phyloP scores from a whole-genome alignment of 2,329 filamentous ascomycete species.

The Metarhizium sp. region DNA sequence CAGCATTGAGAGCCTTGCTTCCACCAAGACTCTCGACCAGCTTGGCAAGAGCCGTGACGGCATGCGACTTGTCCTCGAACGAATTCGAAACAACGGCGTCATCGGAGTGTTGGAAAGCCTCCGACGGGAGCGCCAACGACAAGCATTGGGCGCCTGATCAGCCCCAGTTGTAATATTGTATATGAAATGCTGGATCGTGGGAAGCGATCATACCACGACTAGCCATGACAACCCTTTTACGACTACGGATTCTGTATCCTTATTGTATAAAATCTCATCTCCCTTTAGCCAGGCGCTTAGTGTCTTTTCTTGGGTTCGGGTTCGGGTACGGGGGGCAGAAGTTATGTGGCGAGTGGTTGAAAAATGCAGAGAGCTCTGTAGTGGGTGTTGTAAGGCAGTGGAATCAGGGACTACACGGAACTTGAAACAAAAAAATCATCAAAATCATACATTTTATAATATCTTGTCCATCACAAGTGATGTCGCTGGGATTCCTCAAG shows the following conservation, averaged over 20 bases:
- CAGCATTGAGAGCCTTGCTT: constrained; percentile 70
- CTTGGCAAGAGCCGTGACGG: constrained; percentile 74
- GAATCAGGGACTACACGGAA: not conserved
- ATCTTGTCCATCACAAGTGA: no score
- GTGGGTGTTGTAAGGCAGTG: not conserved
- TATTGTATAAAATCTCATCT: constrained; percentile 23
- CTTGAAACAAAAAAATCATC: not conserved
- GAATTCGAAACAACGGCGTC: constrained; percentile 49
- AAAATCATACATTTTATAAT: not conserved
- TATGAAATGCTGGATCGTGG: not conserved
- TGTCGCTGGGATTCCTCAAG: no score
- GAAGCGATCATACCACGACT: not conserved
- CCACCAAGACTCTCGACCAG: constrained; percentile 67
- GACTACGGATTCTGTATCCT: constrained; percentile 14
- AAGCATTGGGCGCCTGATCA: constrained; percentile 10
- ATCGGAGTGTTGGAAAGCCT: constrained; percentile 49
- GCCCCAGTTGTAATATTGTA: constrained; percentile 2
- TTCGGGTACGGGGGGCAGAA: not conserved
- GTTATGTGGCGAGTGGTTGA: not conserved
- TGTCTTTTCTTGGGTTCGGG: constrained; percentile 15
- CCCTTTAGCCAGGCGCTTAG: constrained; percentile 26
- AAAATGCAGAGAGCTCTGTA: not conserved
- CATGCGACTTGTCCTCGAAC: constrained; percentile 72
- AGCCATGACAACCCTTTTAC: constrained; percentile 2
- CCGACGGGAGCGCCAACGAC: constrained; percentile 32